Base-by-base conservation (phyloP, 106 monocot genomes). In the Apostasia shenzhenica region DNA sequence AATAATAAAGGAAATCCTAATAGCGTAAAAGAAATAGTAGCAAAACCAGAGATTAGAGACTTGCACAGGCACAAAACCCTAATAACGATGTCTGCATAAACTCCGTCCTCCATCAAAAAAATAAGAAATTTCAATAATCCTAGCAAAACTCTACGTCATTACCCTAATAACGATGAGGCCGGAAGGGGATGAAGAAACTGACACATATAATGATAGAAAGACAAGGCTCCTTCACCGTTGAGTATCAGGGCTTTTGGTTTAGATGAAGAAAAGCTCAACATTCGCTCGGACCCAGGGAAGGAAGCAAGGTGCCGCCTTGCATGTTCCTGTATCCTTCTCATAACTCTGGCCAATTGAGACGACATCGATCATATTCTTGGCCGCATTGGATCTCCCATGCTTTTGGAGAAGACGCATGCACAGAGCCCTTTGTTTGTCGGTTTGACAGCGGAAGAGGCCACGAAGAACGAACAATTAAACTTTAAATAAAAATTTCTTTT, bases 231-330 rank as follows among this genome's bases (percentile, higher is more conserved):
- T 41, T 78, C 81, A 63, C 63, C 66, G 75, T 58, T 56, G 42
- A 75, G 59, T 46, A 71, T 11, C 71, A 81, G 63, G 14, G 69
- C 56, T 55, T 83, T 80, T 48, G 72, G 57, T 62, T 63, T 81
- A 0, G 86, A 78, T 49, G 80, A 67, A 1, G 91, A 91, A 82
- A 94, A 94, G 83, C 86, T 89, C 5, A 94, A 80, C 93, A 94
- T 94, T 48, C 84, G 89, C 82, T 82, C 89, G 66, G 87, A 78
- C 70, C 75, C 72, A 12, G 70, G 64, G 9, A 78, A 72, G 64
- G 9, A 78, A 68, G 42, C 65, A 74, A 61, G 75, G 57, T 4
- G 63, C 52, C 51, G 45, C 45, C 69, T 62, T 72, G 9, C 51
- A 48, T 65, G 72, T 57, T 41, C 68, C 37, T 55, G 47, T 41